These are phyloP conservation scores for Lentinula novae-zelandiae DNA, from an alignment of 1,284 basidiomycete species.

Conservation along the genomic window DNA sequence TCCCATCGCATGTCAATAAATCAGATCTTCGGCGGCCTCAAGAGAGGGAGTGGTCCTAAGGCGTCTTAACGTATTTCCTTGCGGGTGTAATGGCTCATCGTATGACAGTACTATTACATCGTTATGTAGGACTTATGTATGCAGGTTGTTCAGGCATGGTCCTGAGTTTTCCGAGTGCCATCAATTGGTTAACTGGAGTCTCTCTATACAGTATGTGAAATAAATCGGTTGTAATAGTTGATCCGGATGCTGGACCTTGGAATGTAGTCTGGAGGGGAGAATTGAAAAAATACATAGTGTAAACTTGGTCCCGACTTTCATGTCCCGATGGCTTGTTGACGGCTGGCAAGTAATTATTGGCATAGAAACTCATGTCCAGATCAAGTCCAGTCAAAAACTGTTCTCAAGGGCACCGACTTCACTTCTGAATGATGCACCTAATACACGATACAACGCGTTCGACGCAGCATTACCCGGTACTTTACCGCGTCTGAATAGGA, in stretches of 20 bases:
- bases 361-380: conserved; percentile 94
- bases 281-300: too few relatives aligned
- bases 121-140: background rate
- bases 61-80: background rate
- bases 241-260: too few relatives aligned
- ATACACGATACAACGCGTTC: conserved; percentile 77
- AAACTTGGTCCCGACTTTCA: conserved; percentile 5
- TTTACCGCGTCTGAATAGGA: conserved; percentile 76
- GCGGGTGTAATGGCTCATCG: background rate
- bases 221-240: too few relatives aligned
- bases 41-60: conserved; percentile 14
- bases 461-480: conserved; percentile 95
- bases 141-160: background rate
- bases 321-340: conserved; percentile 18
- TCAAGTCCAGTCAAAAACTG: conserved; percentile 84
- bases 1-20: conserved; percentile 59
- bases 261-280: too few relatives aligned
- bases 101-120: background rate
- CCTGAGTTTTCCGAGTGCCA: background rate
- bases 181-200: too few relatives aligned
- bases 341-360: conserved; percentile 90
- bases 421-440: conserved; percentile 39
- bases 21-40: conserved; percentile 10
- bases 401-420: conserved; percentile 70
- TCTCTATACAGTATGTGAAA: too few relatives aligned